A percentile compares a stretch with the other conserved stretches of the same genome.
phyloP scores from a whole-genome alignment of 495 filamentous ascomycete genomes.

The Xylona heveae region DNA sequence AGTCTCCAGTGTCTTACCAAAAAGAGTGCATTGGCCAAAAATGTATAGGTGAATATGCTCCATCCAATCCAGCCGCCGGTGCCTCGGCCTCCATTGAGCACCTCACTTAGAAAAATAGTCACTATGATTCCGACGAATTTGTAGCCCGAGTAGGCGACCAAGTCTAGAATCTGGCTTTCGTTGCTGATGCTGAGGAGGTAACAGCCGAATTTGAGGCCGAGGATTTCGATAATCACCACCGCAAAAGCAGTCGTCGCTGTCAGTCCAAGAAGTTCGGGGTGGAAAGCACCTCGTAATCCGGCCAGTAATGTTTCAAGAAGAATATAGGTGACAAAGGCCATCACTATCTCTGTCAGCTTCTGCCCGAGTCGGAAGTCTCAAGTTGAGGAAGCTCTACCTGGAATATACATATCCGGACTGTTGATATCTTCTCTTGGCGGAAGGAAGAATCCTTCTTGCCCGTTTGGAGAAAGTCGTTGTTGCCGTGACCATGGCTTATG shows the following conservation, averaged over 20 bases:
- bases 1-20: conserved; percentile 33
- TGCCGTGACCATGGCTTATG: conserved; percentile 89
- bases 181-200: conserved; percentile 87
- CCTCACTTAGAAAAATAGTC: conserved; percentile 56
- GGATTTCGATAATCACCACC: conserved; percentile 67
- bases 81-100: conserved; percentile 52
- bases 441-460: conserved; percentile 63
- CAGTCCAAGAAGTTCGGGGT: conserved; percentile 77
- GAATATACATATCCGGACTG: conserved; percentile 98
- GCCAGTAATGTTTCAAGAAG: conserved; percentile 76
- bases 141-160: conserved; percentile 92
- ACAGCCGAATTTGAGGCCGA: conserved; percentile 73
- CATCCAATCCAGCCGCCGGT: conserved; percentile 77
- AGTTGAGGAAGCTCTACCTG: conserved; percentile 16
- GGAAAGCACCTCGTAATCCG: conserved; percentile 79
- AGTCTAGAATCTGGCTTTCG: conserved; percentile 65
- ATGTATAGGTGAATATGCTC: conserved; percentile 76
- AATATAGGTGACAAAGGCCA: conserved; percentile 93
- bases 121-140: conserved; percentile 95
- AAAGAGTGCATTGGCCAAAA: conserved; percentile 87
- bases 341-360: conserved; percentile 19
- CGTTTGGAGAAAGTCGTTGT: conserved; percentile 28
- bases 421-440: conserved; percentile 95
- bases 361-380: not conserved
- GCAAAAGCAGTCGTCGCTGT: conserved; percentile 68